phyloP scores from a whole-genome alignment of 257 asterid species.

The Rhazya stricta region DNA sequence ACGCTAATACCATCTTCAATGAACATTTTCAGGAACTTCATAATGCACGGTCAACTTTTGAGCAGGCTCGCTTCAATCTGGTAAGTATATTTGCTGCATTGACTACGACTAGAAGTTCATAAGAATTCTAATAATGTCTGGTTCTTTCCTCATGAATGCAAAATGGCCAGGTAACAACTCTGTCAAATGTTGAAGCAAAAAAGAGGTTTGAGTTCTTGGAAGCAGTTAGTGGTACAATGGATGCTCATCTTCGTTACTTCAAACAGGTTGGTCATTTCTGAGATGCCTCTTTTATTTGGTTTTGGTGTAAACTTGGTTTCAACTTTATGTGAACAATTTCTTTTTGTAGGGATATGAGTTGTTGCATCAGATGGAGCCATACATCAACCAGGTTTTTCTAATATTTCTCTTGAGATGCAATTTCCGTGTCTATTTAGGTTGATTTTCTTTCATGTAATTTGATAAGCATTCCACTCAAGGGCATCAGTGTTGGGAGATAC shows the following conservation, averaged over 20 bases:
- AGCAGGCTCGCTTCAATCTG: conserved; percentile 94
- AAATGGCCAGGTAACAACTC: conserved; percentile 68
- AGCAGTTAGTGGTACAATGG: conserved; percentile 98
- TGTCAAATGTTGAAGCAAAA: conserved; percentile 90
- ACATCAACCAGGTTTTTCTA: conserved; percentile 80
- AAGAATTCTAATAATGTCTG: conserved; percentile 11
- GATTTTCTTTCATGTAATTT: background rate
- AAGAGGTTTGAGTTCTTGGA: conserved; percentile 96
- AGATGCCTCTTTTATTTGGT: background rate
- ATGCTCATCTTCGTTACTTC: conserved; percentile 97
- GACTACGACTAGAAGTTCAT: conserved; percentile 2
- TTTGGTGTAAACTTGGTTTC: conserved; percentile 13
- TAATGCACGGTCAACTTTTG: conserved; percentile 85
- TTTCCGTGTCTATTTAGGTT: background rate
- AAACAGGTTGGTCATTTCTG: conserved; percentile 58
- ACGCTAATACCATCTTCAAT: conserved; percentile 19
- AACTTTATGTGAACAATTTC: conserved; percentile 20
- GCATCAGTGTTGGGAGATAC: background rate
- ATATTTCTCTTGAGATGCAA: conserved; percentile 15
- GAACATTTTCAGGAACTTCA: conserved; percentile 73
- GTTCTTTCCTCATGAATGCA: conserved; percentile 16
- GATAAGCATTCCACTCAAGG: background rate
- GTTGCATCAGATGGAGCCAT: conserved; percentile 99
- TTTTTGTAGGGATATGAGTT: conserved; percentile 85
- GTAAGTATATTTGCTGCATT: conserved; percentile 33